Conservation (phyloP, 2,329 filamentous ascomycete species). For the Venturia oleaginea region DNA sequence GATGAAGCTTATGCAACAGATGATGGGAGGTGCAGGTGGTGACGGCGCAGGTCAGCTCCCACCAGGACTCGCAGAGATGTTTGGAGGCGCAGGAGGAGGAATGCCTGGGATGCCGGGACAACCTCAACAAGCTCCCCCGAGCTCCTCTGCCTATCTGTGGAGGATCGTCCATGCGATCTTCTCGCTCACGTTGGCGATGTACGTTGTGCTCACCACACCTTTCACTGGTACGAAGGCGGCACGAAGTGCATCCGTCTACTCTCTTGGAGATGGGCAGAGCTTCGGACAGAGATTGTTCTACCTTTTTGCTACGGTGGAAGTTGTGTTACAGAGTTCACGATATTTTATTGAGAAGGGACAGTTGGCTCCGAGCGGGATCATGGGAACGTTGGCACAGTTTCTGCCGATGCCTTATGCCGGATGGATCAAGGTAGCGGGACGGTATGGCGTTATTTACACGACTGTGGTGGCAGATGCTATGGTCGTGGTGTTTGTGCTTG, state of each 20-base stretch:
- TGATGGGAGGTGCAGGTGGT: slow-evolving; percentile 44
- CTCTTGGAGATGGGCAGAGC: slow-evolving; percentile 29
- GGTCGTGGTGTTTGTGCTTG: slow-evolving; percentile 67
- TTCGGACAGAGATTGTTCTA: slow-evolving; percentile 57
- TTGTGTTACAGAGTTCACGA: slow-evolving; percentile 60
- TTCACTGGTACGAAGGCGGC: slow-evolving; percentile 59
- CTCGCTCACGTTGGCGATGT: slow-evolving; percentile 59
- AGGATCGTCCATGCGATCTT: slow-evolving; percentile 65
- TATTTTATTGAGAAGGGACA: slow-evolving; percentile 59
- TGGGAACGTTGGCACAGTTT: slow-evolving; percentile 55
- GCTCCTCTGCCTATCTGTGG: slow-evolving; percentile 50
- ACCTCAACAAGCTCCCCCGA: slow-evolving; percentile 28
- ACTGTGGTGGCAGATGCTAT: slow-evolving; percentile 67
- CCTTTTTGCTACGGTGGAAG: slow-evolving; percentile 70
- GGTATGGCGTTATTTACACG: slow-evolving; percentile 62
- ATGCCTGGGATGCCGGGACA: slow-evolving; percentile 13
- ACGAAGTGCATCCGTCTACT: slow-evolving; percentile 30
- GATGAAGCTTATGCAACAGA: slow-evolving; percentile 67
- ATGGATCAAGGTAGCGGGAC: slow-evolving; percentile 51
- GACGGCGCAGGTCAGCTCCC: slow-evolving; percentile 23
- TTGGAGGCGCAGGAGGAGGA: slow-evolving; percentile 28
- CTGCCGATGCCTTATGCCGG: slow-evolving; percentile 56
- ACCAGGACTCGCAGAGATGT: slow-evolving; percentile 34
- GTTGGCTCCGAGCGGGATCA: slow-evolving; percentile 49
- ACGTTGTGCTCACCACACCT: slow-evolving; percentile 57